Base-by-base conservation (phyloP, 2,329 filamentous ascomycete species). In the Trichoderma arundinaceum region DNA sequence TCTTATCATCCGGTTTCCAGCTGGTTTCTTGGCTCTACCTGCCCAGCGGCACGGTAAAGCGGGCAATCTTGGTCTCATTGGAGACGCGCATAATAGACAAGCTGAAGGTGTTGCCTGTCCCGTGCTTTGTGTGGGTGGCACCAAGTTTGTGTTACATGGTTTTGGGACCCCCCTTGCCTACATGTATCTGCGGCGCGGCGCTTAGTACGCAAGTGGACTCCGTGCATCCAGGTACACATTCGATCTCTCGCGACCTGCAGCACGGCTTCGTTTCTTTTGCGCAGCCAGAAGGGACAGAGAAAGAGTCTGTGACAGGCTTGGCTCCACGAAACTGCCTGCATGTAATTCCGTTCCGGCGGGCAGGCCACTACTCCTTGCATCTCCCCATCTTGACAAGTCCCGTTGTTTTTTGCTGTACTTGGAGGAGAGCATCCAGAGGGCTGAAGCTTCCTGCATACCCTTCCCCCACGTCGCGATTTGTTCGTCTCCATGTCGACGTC, bases 261-360 rank as follows among this genome's bases (percentile, higher is more conserved):
- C 56, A 46, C 41, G 49, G 41, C 59, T 39, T 63, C 39, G 39
- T 38, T 49, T 28, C 9, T 62, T 57, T 46, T 64, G 51, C 61
- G 51, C 61, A 57, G 41, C 44, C 49, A 56, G 41, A 33, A n/a
- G 39, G 32, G 15, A 22, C 22, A 39, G 22, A 57, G 22, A 58
- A 44, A 33, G 39, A 44, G 56, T 22, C 28, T 58, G 52, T 41
- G 44, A 38, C 49, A 17, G 39, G 13, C 28, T 22, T 17, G 28
- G 60, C 13, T 17, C 35, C 33, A 7, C 22, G 41, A 48, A 53
- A 17, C 39, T 35, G n/a, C 46, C 39, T 35, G n/a, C 46, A 46
- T 53, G 64, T 66, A 66, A 62, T 64, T 64, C 64, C 64, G 64
- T 58, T 66, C 64, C 64, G 64, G 64, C 57, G 63, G 63, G 44